Conservation (phyloP, 192 early-diverging fungal species). For the Pilaira anomala region DNA sequence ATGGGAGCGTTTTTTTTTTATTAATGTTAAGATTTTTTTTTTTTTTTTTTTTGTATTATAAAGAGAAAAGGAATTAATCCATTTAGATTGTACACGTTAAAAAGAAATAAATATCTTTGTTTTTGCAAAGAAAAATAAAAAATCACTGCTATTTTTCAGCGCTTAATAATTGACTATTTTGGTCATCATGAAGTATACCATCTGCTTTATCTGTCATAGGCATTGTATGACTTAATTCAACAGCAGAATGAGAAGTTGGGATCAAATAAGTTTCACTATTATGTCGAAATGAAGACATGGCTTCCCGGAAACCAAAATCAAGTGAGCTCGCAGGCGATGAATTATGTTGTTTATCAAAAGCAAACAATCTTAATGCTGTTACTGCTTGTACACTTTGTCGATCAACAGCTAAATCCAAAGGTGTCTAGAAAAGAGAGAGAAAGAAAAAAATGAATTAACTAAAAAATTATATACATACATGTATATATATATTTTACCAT, state of each 20-base stretch:
- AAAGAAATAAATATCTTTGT: no score
- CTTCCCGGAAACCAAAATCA: slow-evolving; percentile 44
- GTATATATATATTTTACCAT: slow-evolving; percentile 36
- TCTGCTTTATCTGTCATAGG: no score
- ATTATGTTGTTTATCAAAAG: slow-evolving; percentile 42
- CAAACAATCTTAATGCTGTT: slow-evolving; percentile 41
- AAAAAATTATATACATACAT: background rate
- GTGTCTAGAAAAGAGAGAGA: slow-evolving; percentile 35
- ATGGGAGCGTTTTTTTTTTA: no score
- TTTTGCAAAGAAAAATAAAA: background rate
- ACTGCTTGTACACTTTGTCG: slow-evolving; percentile 51
- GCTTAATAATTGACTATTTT: no score
- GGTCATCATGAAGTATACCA: no score
- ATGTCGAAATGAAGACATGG: slow-evolving; percentile 39
- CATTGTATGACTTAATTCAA: slow-evolving; percentile 16
- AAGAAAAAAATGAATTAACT: slow-evolving; percentile 10
- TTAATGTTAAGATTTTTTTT: no score
- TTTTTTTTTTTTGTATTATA: no score
- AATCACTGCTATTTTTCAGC: no score
- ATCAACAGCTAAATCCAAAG: slow-evolving; percentile 54
- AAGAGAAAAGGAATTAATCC: no score
- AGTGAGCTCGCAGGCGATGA: slow-evolving; percentile 32
- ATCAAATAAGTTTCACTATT: background rate
- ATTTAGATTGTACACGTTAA: no score
- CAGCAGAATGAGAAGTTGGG: slow-evolving; percentile 29